These are phyloP conservation scores for Nigrospora sphaerica DNA, from an alignment of 2,329 filamentous ascomycete species.

Conservation along the genomic window DNA sequence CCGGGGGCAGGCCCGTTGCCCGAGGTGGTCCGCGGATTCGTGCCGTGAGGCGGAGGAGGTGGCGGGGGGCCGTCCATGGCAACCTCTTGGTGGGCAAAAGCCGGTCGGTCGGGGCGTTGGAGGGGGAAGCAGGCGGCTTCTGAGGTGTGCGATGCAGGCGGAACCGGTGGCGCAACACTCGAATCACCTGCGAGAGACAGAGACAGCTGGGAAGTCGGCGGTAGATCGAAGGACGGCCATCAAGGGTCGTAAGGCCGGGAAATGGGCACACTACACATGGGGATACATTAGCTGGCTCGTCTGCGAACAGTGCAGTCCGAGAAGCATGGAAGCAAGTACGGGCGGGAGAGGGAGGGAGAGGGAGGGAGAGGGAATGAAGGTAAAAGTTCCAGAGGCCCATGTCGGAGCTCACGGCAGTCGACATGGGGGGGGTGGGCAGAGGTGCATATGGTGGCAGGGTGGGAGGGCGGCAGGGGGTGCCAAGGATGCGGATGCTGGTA, in stretches of 20 bases:
- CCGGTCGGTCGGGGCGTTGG: not conserved
- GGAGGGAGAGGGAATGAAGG: not conserved
- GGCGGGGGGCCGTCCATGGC: constrained; percentile 7
- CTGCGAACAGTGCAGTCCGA: not conserved
- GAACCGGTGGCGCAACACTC: not conserved
- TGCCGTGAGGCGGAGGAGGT: constrained; percentile 79
- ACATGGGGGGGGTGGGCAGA: not conserved
- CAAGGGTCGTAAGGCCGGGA: constrained; percentile 6
- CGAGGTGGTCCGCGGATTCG: constrained; percentile 61
- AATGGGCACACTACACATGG: not conserved
- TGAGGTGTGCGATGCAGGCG: not conserved
- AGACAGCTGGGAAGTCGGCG: not conserved
- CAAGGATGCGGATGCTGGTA: no score
- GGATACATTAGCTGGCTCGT: not conserved
- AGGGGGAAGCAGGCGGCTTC: not conserved
- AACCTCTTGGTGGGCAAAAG: not conserved
- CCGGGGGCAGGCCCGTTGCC: constrained; percentile 4
- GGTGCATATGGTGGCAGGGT: no score
- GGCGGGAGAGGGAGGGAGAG: not conserved
- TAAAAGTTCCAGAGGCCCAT: not conserved
- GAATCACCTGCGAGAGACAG: not conserved
- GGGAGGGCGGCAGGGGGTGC: no score
- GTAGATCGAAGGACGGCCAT: constrained; percentile 6
- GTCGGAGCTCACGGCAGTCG: not conserved
- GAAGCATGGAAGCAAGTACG: not conserved